Base-by-base conservation (phyloP, 2,329 filamentous ascomycete species). In the Diaporthe sp. region DNA sequence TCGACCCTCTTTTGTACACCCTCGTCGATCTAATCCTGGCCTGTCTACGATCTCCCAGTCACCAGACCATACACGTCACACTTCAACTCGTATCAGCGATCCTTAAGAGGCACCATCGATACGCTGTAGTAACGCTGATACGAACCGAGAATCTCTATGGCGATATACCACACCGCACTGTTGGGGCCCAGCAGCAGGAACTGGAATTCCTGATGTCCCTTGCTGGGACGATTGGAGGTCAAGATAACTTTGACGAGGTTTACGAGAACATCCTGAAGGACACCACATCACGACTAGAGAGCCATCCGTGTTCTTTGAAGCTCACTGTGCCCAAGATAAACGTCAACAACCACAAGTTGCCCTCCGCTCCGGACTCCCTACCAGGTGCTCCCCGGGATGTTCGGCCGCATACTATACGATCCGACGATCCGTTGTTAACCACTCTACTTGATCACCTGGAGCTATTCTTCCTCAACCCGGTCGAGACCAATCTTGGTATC, bases 51-150 rank as follows among this genome's bases (percentile, higher is more conserved):
- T 98, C 97, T 0, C 89, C 90, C 59, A 98, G 97, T 80, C 90
- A 94, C 71, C 96, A 98, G 82, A 98, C 97, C 0, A 93, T 98
- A 22, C 92, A 95, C 77, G 95, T 97, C 15, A 98, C 96, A 0
- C 87, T 99, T 61, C 95, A 96, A 79, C 88, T 99, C 9, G 90
- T 98, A 22, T 96, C 95, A 4, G 92, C 95, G 15, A 94, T 99
- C 77, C 87, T 98, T 74, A 93, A 93, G 82, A 92, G 95, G 78
- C 96, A 98, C 82, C 96, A 98, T 82, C 91, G 92, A 58, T 98
- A 98, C 84, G 95, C 96, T 5, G 89, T 95, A 51, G 91, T 92
- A 37, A 95, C 94, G 0, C 86, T 98, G 1, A 87, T 98, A 49
- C 92, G 92, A 80, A 93, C 92, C 1, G 90, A 92, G 77, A 86